Conservation (phyloP, 768 basidiomycete species). For the Tricholoma bakamatsutake region DNA sequence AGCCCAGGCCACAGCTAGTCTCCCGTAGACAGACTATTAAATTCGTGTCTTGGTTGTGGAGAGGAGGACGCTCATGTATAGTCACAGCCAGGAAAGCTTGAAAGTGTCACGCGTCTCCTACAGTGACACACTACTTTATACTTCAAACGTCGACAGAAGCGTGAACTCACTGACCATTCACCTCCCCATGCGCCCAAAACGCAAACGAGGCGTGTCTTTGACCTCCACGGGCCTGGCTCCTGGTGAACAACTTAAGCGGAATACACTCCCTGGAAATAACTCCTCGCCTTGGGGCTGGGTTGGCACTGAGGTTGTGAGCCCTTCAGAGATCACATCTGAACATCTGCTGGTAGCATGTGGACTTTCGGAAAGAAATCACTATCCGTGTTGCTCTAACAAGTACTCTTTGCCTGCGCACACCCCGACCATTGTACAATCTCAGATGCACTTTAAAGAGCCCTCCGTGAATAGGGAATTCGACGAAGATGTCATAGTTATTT, state of each 20-base stretch:
- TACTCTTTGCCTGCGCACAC: constrained; percentile 27
- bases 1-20: background rate
- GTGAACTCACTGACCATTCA: constrained; percentile 2
- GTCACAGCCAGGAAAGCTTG: background rate
- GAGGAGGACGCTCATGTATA: too few relatives aligned
- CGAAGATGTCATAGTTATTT: constrained; percentile 64
- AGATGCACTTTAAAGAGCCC: constrained; percentile 1
- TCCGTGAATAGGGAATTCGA: constrained; percentile 37
- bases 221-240: constrained; percentile 47
- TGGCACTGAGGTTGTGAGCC: constrained; percentile 50
- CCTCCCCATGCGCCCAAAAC: constrained; percentile 48
- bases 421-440: constrained; percentile 7
- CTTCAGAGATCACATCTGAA: constrained; percentile 57
- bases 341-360: constrained; percentile 68
- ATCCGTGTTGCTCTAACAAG: constrained; percentile 55
- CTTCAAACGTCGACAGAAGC: constrained; percentile 1
- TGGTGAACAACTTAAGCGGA: constrained; percentile 59
- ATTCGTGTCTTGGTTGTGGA: too few relatives aligned
- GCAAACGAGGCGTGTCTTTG: constrained; percentile 47
- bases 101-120: background rate
- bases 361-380: constrained; percentile 43
- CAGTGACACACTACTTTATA: background rate
- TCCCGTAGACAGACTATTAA: too few relatives aligned
- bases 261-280: constrained; percentile 39
- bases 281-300: constrained; percentile 78